A percentile compares a stretch with the other conserved stretches of the same genome.
Evolutionary conservation across 148 eudicot genomes (phyloP).

Genomic region (Spergularia marina): DNA sequence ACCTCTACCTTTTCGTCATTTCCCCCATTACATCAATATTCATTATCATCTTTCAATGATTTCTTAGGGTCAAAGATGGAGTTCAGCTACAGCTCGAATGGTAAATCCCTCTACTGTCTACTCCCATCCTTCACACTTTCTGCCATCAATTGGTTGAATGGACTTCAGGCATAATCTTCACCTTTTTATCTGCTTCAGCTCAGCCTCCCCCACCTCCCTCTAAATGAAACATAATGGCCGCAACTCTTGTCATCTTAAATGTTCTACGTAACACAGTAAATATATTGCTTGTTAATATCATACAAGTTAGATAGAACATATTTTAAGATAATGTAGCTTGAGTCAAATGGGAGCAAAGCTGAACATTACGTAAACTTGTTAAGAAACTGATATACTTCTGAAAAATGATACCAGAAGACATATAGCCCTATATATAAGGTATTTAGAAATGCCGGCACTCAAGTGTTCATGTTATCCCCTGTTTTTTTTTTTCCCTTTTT

Average conservation of each 20-base stretch:
- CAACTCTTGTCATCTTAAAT: too few species aligned
- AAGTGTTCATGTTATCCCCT: neutral
- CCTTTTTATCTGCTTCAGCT: too few species aligned
- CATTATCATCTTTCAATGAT: conserved; percentile 15
- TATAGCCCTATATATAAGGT: neutral
- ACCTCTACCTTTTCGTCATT: neutral
- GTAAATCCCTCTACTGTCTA: conserved; percentile 40
- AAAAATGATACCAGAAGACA: too few species aligned
- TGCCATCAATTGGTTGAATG: neutral
- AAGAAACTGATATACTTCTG: too few species aligned
- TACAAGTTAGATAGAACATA: too few species aligned
- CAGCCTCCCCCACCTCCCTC: too few species aligned
- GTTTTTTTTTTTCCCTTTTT: conserved; percentile 26
- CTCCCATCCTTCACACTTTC: neutral
- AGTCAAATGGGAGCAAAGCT: too few species aligned
- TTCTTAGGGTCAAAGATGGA: conserved; percentile 71
- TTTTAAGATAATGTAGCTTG: too few species aligned
- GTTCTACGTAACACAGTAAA: too few species aligned
- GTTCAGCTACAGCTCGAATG: conserved; percentile 90
- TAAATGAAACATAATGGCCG: too few species aligned
- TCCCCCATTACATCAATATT: neutral
- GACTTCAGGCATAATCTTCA: neutral
- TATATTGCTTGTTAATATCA: too few species aligned
- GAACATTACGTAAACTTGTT: too few species aligned
- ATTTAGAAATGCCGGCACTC: conserved; percentile 2